Conservation (phyloP, 1,284 basidiomycete genomes). For the Vanrija humicola region DNA sequence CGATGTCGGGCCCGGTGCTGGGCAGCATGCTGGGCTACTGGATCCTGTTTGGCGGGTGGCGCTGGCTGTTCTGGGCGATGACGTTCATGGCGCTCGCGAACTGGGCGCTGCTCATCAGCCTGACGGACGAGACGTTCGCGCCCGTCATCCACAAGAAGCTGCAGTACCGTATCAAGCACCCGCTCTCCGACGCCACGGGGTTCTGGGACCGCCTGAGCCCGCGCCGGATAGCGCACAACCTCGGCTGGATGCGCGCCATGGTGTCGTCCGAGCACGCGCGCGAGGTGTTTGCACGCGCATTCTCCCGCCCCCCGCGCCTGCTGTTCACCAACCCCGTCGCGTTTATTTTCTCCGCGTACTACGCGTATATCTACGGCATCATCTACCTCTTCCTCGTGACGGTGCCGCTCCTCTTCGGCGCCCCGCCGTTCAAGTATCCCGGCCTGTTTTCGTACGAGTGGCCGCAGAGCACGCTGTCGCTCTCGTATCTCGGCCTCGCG, state of each 20-base stretch:
- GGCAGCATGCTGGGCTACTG: conserved; percentile 47
- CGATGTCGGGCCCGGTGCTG: conserved; percentile 42
- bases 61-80: conserved; percentile 46
- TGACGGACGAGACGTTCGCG: conserved; percentile 46
- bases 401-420: conserved; percentile 49
- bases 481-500: conserved; percentile 50
- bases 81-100: conserved; percentile 42
- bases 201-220: conserved; percentile 18
- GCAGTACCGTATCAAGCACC: conserved; percentile 24
- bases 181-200: conserved; percentile 10
- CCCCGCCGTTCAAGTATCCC: conserved; percentile 33
- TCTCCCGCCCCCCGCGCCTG: conserved; percentile 48
- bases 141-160: conserved; percentile 40
- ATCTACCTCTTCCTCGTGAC: conserved; percentile 51
- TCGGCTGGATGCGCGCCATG: conserved; percentile 40
- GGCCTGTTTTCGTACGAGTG: conserved; percentile 50
- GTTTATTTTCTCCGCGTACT: conserved; percentile 50
- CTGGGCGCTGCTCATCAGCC: conserved; percentile 26
- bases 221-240: conserved; percentile 19
- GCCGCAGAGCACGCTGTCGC: conserved; percentile 40
- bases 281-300: conserved; percentile 31
- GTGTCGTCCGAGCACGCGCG: conserved; percentile 31
- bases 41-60: conserved; percentile 39
- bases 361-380: conserved; percentile 51
- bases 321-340: conserved; percentile 48